Evolutionary conservation across 2,329 filamentous ascomycete genomes (phyloP).

Genomic region (Bipolaris zeicola): DNA sequence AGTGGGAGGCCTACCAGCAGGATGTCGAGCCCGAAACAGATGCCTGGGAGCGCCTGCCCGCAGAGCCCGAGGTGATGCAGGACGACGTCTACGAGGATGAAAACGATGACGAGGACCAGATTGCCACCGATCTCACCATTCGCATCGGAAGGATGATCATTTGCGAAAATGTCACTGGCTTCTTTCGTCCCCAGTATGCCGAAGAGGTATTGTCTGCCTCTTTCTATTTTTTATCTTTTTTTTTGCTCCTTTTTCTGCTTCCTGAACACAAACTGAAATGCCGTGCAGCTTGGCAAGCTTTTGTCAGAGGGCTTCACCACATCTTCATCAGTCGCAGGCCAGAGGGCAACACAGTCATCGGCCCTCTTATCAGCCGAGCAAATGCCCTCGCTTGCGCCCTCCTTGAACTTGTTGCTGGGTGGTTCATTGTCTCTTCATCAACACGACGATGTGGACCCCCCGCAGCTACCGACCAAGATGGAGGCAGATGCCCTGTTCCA

Average conservation of each 20-base stretch:
- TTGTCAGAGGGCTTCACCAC: slow-evolving; percentile 41
- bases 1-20: slow-evolving; percentile 49
- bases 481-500: slow-evolving; percentile 45
- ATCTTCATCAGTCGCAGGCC: slow-evolving; percentile 44
- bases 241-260: not conserved
- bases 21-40: slow-evolving; percentile 46
- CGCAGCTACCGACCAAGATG: slow-evolving; percentile 43
- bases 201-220: slow-evolving; percentile 45
- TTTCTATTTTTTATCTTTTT: not conserved
- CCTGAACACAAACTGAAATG: slow-evolving; percentile 33
- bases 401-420: slow-evolving; percentile 43
- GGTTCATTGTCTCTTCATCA: slow-evolving; percentile 37
- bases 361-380: slow-evolving; percentile 45
- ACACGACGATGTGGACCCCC: slow-evolving; percentile 36
- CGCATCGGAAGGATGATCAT: slow-evolving; percentile 49
- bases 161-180: slow-evolving; percentile 48
- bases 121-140: slow-evolving; percentile 47
- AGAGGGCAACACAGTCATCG: slow-evolving; percentile 44
- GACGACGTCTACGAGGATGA: slow-evolving; percentile 49
- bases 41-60: slow-evolving; percentile 45
- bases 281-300: slow-evolving; percentile 46
- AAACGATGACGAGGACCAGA: slow-evolving; percentile 47
- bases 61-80: slow-evolving; percentile 45
- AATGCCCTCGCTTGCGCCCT: slow-evolving; percentile 46
- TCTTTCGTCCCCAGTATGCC: slow-evolving; percentile 48